Evolutionary conservation across 73 alveolate genomes (phyloP), one percentile per base, ranked within the genome.

Genomic region (Tetrahymena malaccensis): DNA sequence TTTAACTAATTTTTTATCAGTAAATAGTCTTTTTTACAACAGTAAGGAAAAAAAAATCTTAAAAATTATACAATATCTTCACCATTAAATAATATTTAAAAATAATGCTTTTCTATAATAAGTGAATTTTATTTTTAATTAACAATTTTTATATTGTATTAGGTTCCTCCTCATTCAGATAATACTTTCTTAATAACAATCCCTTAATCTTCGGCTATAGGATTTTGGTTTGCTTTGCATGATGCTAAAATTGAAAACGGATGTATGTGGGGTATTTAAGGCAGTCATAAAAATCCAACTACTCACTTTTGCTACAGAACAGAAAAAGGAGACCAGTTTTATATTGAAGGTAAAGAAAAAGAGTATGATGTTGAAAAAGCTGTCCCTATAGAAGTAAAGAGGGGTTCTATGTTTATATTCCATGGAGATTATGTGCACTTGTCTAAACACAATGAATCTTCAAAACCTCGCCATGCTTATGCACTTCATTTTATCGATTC

Each of bases 351-450:
- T 31, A 43, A 95, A 38, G 31, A 55, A 17, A 57, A 94, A 25
- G 43, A 94, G 35, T 98, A 96, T 96, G 93, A 96, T 31, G 85
- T 93, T 21, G 93, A 89, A 17, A 95, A 96, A 35, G 99, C 98
- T 17, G 98, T 95, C 33, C 97, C 98, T 93, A 50, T 98, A 35
- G 99, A 98, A 94, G 98, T 96, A 13, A 44, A 93, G 3, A 94
- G 97, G 43, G 99, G 99, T 0, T 93, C 98, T 15, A 97, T 97
- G n/a, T 97, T 98, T 9, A 56, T 97, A 2, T 84, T 98, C 34
- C 98, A 98, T 97, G 99, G 99, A 15, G 96, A 96, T 93, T 96
- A 96, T 58, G 97, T 97, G 10, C 99, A 98, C 94, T 97, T 85
- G 85, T 89, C 97, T 17, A 96, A 98, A 31, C 97, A 97, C 56